A percentile compares a stretch with the other conserved stretches of the same genome.
phyloP scores from a whole-genome alignment of 1,284 basidiomycete species.

The Coniferiporia weirii region DNA sequence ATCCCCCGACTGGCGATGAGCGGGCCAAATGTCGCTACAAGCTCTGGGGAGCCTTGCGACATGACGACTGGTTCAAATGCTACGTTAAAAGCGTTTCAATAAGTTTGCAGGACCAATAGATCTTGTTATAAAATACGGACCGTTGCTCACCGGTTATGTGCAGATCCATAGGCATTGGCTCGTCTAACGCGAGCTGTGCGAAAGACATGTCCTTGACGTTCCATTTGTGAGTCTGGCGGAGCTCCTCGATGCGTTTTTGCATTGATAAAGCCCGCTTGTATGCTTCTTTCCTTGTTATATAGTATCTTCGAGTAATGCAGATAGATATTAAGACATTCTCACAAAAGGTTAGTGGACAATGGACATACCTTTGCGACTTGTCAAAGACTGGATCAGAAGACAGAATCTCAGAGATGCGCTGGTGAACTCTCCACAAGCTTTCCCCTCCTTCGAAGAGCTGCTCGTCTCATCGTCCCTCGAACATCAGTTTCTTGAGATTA shows the following conservation, averaged over 20 bases:
- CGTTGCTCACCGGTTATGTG: slow-evolving; percentile 49
- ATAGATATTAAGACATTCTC: not conserved
- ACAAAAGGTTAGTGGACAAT: not conserved
- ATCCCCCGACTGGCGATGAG: slow-evolving; percentile 53
- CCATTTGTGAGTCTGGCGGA: slow-evolving; percentile 51
- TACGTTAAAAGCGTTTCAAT: slow-evolving; percentile 23
- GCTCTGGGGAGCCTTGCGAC: slow-evolving; percentile 49
- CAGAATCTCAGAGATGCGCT: slow-evolving; percentile 45
- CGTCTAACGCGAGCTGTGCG: slow-evolving; percentile 46
- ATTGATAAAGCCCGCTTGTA: slow-evolving; percentile 46
- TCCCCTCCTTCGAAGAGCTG: slow-evolving; percentile 36
- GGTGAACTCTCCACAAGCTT: slow-evolving; percentile 43
- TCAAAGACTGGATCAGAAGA: slow-evolving; percentile 58
- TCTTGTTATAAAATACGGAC: not conserved
- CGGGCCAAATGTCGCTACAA: slow-evolving; percentile 44
- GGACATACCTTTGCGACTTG: slow-evolving; percentile 48
- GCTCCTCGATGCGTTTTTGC: slow-evolving; percentile 51
- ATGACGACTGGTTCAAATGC: slow-evolving; percentile 66
- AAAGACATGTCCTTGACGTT: slow-evolving; percentile 38
- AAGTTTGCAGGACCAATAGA: not conserved
- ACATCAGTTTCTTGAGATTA: not conserved
- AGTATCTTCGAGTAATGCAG: slow-evolving; percentile 34
- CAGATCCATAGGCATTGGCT: slow-evolving; percentile 45
- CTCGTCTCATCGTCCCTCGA: not conserved
- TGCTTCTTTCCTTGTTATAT: slow-evolving; percentile 45